phyloP scores from a whole-genome alignment of 1,139 yeast species.

The Casaregolazyma lundiana region DNA sequence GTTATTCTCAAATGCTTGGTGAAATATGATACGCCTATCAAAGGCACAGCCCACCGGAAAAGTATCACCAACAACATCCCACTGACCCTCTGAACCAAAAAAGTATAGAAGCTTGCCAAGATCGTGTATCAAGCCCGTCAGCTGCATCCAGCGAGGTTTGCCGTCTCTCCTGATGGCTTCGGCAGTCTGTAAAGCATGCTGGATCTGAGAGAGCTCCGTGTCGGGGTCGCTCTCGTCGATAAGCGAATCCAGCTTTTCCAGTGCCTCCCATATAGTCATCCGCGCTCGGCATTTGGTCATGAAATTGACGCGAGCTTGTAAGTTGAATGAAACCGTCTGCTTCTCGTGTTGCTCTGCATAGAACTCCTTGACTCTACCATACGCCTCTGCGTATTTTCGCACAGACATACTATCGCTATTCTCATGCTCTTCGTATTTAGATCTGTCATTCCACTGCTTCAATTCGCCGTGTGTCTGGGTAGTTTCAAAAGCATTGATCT shows the following conservation, averaged over 20 bases:
- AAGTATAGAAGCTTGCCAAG: slow-evolving; percentile 65
- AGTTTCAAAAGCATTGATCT: slow-evolving; percentile 35
- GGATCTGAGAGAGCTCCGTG: slow-evolving; percentile 68
- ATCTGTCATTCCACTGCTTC: slow-evolving; percentile 4
- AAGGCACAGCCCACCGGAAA: slow-evolving; percentile 71
- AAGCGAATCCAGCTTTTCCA: slow-evolving; percentile 55
- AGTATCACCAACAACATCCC: slow-evolving; percentile 83
- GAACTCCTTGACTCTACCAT: slow-evolving; percentile 62
- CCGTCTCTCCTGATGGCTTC: slow-evolving; percentile 65
- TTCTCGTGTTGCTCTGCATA: slow-evolving; percentile 65
- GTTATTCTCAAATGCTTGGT: slow-evolving; percentile 54
- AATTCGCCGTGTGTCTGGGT: neutral
- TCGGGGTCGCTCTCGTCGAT: slow-evolving; percentile 74
- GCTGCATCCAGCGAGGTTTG: slow-evolving; percentile 71
- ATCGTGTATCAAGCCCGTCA: slow-evolving; percentile 69
- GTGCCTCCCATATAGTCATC: slow-evolving; percentile 71
- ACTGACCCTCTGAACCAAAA: slow-evolving; percentile 67
- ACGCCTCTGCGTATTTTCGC: slow-evolving; percentile 65
- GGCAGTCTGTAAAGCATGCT: slow-evolving; percentile 72
- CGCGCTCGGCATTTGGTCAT: slow-evolving; percentile 59
- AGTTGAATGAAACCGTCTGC: slow-evolving; percentile 69
- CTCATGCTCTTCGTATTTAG: neutral
- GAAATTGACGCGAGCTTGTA: slow-evolving; percentile 67
- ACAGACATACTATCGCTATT: slow-evolving; percentile 34
- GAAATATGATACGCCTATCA: slow-evolving; percentile 54